phyloP scores from a whole-genome alignment of 2,329 filamentous ascomycete species.

The Orbilia blumenaviensis region DNA sequence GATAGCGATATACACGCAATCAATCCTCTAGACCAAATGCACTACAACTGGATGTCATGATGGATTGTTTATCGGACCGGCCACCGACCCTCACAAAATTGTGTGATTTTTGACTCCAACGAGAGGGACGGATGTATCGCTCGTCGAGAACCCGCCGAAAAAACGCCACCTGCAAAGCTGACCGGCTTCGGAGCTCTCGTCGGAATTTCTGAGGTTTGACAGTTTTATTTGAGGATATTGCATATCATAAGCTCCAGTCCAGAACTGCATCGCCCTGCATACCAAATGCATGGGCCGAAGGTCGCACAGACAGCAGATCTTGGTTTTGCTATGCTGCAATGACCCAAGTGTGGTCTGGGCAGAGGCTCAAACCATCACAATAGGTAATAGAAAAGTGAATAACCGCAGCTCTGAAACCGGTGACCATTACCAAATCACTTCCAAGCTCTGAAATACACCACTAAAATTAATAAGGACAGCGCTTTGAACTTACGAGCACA shows the following conservation, averaged over 20 bases:
- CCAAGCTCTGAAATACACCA: not conserved
- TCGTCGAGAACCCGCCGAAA: not conserved
- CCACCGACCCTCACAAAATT: too few relatives aligned
- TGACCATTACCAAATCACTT: not conserved
- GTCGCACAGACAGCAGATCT: not conserved
- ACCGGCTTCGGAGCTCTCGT: not conserved
- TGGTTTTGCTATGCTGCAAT: not conserved
- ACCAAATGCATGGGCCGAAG: slow-evolving; percentile 6
- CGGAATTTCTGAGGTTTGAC: not conserved
- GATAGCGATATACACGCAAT: not conserved
- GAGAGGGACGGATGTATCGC: slow-evolving; percentile 26
- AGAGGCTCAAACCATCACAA: not conserved
- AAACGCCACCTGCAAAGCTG: slow-evolving; percentile 34
- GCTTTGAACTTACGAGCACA: too few relatives aligned
- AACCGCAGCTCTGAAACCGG: not conserved
- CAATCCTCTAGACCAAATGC: not conserved
- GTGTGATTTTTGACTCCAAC: too few relatives aligned
- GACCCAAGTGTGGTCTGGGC: not conserved
- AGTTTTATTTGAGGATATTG: not conserved
- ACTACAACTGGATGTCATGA: too few relatives aligned
- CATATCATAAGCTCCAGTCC: not conserved
- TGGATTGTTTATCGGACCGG: too few relatives aligned
- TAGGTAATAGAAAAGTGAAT: not conserved
- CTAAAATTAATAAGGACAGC: not conserved
- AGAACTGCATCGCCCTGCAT: not conserved